These are phyloP conservation scores for Aurantiochytrium sp. DNA, from an alignment of 108 stramenopile species.

Conservation along the genomic window DNA sequence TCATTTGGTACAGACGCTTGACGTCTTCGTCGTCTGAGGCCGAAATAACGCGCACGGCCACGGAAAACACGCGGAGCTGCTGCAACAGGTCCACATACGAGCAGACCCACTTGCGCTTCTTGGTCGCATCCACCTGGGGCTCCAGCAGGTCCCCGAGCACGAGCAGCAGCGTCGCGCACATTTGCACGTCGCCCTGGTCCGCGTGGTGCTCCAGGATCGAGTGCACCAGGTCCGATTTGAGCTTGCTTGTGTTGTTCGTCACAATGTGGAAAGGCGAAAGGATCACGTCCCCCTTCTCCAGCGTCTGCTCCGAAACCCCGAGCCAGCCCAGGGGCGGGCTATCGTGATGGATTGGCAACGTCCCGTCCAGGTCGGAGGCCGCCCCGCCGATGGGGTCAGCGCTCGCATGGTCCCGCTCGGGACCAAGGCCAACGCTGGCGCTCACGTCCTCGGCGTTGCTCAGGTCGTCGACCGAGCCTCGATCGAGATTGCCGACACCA, in stretches of 20 bases:
- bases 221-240: slow-evolving; percentile 1
- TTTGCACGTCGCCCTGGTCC: background rate
- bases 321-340: background rate
- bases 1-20: background rate
- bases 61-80: background rate
- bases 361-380: background rate
- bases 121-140: background rate
- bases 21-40: background rate
- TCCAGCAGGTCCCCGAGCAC: background rate
- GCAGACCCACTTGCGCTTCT: background rate
- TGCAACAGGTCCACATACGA: slow-evolving; percentile 15
- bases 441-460: too few species aligned
- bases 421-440: too few species aligned
- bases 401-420: too few species aligned
- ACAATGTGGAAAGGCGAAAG: background rate
- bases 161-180: background rate
- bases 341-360: background rate
- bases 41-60: background rate
- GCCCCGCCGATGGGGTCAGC: too few species aligned
- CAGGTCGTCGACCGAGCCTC: too few species aligned
- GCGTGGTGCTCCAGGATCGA: background rate
- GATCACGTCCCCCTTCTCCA: background rate
- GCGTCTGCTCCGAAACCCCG: background rate
- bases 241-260: background rate
- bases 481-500: too few species aligned